Evolutionary conservation across 352 stramenopile genomes (phyloP).

Genomic region (Phytophthora cajani): DNA sequence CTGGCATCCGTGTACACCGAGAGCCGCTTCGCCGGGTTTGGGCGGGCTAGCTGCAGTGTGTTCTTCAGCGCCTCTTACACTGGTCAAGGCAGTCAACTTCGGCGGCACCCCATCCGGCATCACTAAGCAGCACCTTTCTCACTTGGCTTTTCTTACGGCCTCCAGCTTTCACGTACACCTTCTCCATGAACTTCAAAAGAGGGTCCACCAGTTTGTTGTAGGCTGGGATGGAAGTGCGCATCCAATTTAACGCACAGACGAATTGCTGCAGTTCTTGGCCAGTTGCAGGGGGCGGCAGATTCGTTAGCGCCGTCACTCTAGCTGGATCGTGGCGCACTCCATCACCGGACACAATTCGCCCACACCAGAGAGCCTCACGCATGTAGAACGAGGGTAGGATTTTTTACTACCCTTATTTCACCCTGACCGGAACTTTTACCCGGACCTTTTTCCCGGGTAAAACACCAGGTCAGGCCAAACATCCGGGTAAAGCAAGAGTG

Average conservation of each 20-base stretch:
- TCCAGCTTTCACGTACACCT: background rate
- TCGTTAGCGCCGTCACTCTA: too few relatives aligned
- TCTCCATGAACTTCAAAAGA: conserved; percentile 12
- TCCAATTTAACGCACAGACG: conserved; percentile 8
- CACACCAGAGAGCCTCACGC: too few relatives aligned
- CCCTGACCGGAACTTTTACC: background rate
- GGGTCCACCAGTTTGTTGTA: conserved; percentile 11
- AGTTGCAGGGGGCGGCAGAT: background rate
- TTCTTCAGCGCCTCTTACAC: conserved; percentile 5
- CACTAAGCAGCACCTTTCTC: background rate
- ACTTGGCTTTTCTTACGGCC: conserved; percentile 13
- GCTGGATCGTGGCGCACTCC: too few relatives aligned
- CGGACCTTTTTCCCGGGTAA: background rate
- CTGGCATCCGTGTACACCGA: conserved; percentile 9
- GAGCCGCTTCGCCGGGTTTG: background rate
- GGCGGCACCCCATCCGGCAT: background rate
- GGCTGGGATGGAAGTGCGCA: conserved; percentile 2
- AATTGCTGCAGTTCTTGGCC: conserved; percentile 15
- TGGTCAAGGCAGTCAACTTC: background rate
- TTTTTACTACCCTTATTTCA: background rate
- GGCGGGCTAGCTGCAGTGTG: background rate
- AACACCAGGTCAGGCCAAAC: background rate
- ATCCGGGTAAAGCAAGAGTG: background rate
- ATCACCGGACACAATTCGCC: too few relatives aligned
- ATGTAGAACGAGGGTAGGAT: background rate